Evolutionary conservation across 2,329 filamentous ascomycete species (phyloP).

Genomic region (Aureobasidium sp.): DNA sequence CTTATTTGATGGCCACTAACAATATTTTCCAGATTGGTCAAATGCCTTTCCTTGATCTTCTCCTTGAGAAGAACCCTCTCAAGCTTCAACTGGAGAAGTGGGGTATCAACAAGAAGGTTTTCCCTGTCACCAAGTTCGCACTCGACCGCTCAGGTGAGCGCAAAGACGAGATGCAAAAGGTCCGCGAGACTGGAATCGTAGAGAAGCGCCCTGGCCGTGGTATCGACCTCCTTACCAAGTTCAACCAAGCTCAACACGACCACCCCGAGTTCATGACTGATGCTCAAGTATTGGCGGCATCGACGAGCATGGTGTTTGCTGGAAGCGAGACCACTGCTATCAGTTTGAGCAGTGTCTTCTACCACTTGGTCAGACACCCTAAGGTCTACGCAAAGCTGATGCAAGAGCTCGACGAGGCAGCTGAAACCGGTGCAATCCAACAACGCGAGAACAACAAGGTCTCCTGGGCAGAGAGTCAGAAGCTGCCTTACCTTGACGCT

Average conservation of each 20-base stretch:
- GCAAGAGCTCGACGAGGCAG: constrained; percentile 54
- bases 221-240: constrained; percentile 61
- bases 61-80: constrained; percentile 68
- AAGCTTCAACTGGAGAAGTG: constrained; percentile 59
- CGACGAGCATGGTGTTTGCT: constrained; percentile 63
- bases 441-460: constrained; percentile 47
- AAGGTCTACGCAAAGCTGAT: constrained; percentile 46
- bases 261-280: constrained; percentile 66
- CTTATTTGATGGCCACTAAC: not conserved
- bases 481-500: constrained; percentile 67
- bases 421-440: constrained; percentile 39
- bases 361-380: constrained; percentile 61
- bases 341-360: constrained; percentile 61
- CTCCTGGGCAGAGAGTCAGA: constrained; percentile 61
- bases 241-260: constrained; percentile 58
- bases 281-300: constrained; percentile 59
- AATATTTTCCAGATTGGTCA: constrained; percentile 52
- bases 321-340: constrained; percentile 77
- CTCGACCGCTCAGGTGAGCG: constrained; percentile 59
- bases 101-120: constrained; percentile 59
- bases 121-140: constrained; percentile 66
- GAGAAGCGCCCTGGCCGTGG: constrained; percentile 30
- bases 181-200: constrained; percentile 32
- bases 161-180: constrained; percentile 43
- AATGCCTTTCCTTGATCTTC: constrained; percentile 60